phyloP scores from a whole-genome alignment of 371 early-diverging fungal species.

The Lichtheimia ornata region DNA sequence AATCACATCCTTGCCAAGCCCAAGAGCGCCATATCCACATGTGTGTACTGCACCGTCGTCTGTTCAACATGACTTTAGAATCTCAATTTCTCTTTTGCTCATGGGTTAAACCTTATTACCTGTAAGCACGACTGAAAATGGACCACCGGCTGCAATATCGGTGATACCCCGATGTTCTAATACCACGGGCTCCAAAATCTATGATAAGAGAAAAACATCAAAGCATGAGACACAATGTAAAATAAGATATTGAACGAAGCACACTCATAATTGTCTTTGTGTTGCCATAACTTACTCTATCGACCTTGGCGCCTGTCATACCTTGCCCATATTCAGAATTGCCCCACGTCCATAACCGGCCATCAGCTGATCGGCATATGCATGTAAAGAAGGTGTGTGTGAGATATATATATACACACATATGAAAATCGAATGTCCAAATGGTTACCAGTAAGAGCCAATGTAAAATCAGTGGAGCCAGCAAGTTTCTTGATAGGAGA shows the following conservation, averaged over 20 bases:
- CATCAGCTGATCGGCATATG: slow-evolving; percentile 29
- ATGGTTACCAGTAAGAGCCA: slow-evolving; percentile 49
- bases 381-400: slow-evolving; percentile 1
- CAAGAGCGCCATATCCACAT: slow-evolving; percentile 78
- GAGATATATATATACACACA: neutral
- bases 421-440: too few species aligned
- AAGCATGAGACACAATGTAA: neutral
- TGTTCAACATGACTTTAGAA: neutral
- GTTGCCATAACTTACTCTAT: slow-evolving; percentile 50
- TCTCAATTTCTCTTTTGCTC: neutral
- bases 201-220: slow-evolving; percentile 3
- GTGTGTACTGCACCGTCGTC: slow-evolving; percentile 62
- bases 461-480: slow-evolving; percentile 72
- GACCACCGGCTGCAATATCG: slow-evolving; percentile 75
- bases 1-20: slow-evolving; percentile 51
- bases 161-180: slow-evolving; percentile 38
- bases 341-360: slow-evolving; percentile 75
- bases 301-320: slow-evolving; percentile 69
- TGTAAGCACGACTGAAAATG: slow-evolving; percentile 67
- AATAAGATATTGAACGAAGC: slow-evolving; percentile 1
- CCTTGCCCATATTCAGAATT: slow-evolving; percentile 85
- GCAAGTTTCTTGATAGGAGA: slow-evolving; percentile 54
- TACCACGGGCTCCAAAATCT: slow-evolving; percentile 65
- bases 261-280: neutral
- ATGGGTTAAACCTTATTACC: slow-evolving; percentile 18